A percentile compares a stretch with the other conserved stretches of the same genome.
Conservation (phyloP, 192 early-diverging fungal species). For the Coemansia reversa region DNA sequence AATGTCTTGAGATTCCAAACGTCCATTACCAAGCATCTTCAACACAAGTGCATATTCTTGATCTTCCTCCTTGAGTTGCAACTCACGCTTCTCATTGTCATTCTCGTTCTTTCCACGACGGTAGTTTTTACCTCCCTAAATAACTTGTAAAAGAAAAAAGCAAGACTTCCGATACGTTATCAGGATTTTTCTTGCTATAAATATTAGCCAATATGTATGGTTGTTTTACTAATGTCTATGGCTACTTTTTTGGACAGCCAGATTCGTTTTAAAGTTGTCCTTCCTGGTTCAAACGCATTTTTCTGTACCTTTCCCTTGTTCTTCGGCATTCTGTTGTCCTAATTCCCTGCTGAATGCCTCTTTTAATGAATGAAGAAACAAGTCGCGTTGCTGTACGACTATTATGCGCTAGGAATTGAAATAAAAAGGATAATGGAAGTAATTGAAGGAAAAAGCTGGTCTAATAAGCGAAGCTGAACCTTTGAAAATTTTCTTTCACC, state of each 20-base stretch:
- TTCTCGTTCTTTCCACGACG: constrained; percentile 98
- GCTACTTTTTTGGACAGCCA: no score
- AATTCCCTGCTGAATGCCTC: no score
- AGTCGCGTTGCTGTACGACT: no score
- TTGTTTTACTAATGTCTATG: no score
- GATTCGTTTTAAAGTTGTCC: no score
- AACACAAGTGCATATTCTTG: constrained; percentile 95
- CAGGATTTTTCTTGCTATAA: neutral
- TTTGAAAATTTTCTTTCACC: neutral
- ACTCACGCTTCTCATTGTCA: constrained; percentile 85
- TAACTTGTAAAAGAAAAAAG: no score
- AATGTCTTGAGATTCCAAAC: constrained; percentile 84
- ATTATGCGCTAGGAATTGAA: neutral
- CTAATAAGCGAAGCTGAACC: neutral
- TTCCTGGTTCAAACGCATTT: neutral
- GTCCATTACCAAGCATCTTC: constrained; percentile 97
- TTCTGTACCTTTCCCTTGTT: constrained; percentile 91
- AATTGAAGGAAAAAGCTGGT: neutral
- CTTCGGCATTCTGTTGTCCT: constrained; percentile 68
- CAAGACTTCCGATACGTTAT: no score
- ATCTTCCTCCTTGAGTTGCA: constrained; percentile 95
- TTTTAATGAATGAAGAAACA: no score
- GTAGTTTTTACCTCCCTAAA: constrained; percentile 84
- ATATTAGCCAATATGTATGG: neutral
- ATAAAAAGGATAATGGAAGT: neutral